These are phyloP conservation scores for Pleurotus ostreatus DNA, from an alignment of 768 basidiomycete genomes.

Conservation along the genomic window DNA sequence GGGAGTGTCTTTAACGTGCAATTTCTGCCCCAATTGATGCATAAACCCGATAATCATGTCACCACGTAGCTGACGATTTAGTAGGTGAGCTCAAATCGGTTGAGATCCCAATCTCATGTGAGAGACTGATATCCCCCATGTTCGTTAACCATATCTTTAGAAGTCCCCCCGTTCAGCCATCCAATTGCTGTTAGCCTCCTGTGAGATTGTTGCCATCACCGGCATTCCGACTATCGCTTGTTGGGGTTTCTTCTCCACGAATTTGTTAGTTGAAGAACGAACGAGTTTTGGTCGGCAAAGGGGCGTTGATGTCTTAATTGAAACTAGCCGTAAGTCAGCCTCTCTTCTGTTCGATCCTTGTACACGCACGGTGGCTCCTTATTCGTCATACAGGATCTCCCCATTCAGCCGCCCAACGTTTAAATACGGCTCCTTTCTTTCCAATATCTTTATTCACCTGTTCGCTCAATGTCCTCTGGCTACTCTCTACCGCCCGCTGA, in stretches of 20 bases:
- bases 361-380: constrained; percentile 16
- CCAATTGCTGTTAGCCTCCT: constrained; percentile 1
- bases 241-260: no score
- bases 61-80: neutral
- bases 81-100: neutral
- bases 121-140: neutral
- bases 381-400: neutral
- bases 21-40: neutral
- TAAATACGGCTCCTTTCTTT: constrained; percentile 3
- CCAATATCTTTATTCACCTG: constrained; percentile 17
- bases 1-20: neutral
- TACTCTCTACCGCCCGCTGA: constrained; percentile 28
- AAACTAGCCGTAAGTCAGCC: constrained; percentile 11
- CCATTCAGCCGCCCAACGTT: neutral
- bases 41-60: constrained; percentile 4
- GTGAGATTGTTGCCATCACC: neutral
- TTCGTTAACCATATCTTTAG: neutral
- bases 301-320: constrained; percentile 6
- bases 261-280: no score
- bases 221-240: no score
- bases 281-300: neutral
- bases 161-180: neutral
- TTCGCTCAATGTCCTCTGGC: constrained; percentile 30
- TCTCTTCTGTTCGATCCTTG: constrained; percentile 12
- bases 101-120: constrained; percentile 9